Base-by-base conservation (phyloP, 768 basidiomycete genomes). In the Chlorophyllum brunneum region DNA sequence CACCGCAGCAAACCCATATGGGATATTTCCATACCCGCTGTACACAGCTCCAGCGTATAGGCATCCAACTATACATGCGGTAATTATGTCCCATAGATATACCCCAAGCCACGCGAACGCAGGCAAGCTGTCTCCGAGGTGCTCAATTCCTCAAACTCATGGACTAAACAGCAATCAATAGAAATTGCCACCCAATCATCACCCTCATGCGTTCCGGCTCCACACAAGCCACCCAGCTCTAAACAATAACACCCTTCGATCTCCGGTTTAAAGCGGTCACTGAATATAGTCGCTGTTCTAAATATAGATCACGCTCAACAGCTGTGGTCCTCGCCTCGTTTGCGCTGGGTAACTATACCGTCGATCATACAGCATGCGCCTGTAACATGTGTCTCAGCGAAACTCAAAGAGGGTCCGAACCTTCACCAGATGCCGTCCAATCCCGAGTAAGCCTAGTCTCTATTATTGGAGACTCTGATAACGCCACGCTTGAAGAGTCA, bases 1-100 rank as follows among this genome's bases (percentile, higher is more conserved):
- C 31, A 39, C 51, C 51, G 51, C 51, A 52, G 51, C 34, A 52
- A 45, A 5, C 36, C 51, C 51, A 52, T 45, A 46, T 46, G 23
- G 43, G 51, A 20, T 16, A 27, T n/a, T 24, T 51, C 41, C 38
- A 30, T 36, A 36, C 24, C 41, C 23, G 27, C 29, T 50, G 42
- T 36, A 33, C 24, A 36, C 31, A 18, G 11, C 41, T 24, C 16
- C 6, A 26, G 42, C 31, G 15, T 26, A 44, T 9, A n/a, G 31
- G 8, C 30, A 43, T 51, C 29, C 26, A 22, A 26, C 29, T 22
- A 34, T 34, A 34, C 50, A 44, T 23, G 48, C n/a, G 48, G 38
- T 29, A 22, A 18, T 29, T 36, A 26, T 18, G 16, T 26, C 16
- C 18, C 16, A 23, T 10, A 48, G 26, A 20, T 22, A 36, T n/a